Evolutionary conservation across 2,329 filamentous ascomycete genomes (phyloP).

Genomic region (Pseudofabraea citricarpa): DNA sequence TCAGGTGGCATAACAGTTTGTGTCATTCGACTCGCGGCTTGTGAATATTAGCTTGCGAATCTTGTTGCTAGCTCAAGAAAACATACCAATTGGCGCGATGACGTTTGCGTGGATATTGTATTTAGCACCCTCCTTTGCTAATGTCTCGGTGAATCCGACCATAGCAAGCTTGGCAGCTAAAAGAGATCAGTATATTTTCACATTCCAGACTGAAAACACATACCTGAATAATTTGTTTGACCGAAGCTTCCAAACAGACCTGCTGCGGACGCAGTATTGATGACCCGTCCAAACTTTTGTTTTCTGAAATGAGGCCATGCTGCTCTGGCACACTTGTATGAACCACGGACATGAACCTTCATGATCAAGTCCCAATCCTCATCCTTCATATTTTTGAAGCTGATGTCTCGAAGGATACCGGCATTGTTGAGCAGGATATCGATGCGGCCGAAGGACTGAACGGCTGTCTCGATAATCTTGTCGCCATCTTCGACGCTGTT

Average conservation of each 20-base stretch:
- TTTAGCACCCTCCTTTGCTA: constrained; percentile 95
- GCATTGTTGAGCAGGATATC: constrained; percentile 98
- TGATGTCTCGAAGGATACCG: constrained; percentile 84
- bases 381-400: constrained; percentile 99
- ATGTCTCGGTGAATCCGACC: constrained; percentile 95
- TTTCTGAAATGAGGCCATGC: constrained; percentile 98
- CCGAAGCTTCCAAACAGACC: constrained; percentile 95
- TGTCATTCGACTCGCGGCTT: constrained; percentile 90
- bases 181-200: constrained; percentile 23
- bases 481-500: constrained; percentile 91
- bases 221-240: constrained; percentile 88
- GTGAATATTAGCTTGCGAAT: too few relatives aligned
- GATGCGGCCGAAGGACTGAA: constrained; percentile 77
- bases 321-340: constrained; percentile 91
- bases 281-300: constrained; percentile 95
- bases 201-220: constrained; percentile 14
- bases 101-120: constrained; percentile 97
- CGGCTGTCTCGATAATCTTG: constrained; percentile 85
- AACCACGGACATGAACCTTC: constrained; percentile 85
- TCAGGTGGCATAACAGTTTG: constrained; percentile 95
- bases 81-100: constrained; percentile 72
- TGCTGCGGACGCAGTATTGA: constrained; percentile 95
- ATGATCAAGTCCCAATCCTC: constrained; percentile 95
- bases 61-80: too few relatives aligned
- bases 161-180: constrained; percentile 85